Evolutionary conservation across 768 basidiomycete genomes (phyloP), one percentile per base, ranked within the genome.

Genomic region (Clitopilus passeckerianus): DNA sequence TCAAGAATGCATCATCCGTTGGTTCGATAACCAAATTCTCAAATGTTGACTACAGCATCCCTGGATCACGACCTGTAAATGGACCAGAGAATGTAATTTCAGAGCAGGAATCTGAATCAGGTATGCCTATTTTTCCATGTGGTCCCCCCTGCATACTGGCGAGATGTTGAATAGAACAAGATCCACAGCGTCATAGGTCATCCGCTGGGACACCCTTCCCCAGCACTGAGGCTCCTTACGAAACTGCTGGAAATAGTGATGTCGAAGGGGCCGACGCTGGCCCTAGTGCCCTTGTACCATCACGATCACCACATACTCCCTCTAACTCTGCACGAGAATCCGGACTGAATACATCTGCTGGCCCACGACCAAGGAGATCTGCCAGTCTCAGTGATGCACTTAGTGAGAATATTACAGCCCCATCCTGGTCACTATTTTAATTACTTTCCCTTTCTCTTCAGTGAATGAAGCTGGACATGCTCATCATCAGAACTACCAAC

Each of bases 311-410:
- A 18, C 46, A 50, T 50, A 23, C 22, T 1, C 63, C 70, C 15
- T 68, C 54, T 56, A 62, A 1, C 57, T 50, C 58, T 57, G 18
- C 62, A 35, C 27, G 62, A 16, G 65, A 63, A 46, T 61, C 68
- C 54, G 64, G 66, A 1, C 67, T 80, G 24, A 67, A 67, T 43
- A 74, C 75, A 59, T 81, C 82, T 30, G 74, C 76, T 10, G 74
- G 65, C 59, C 76, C 77, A n/a, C 82, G 89, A 35, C 83, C 87
- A 54, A 77, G 90, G 59, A 80, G 90, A 58, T 91, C 89, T n/a
- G 87, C 87, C 15, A 90, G 89, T 69, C 74, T 91, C 54, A 91
- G 88, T 65, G 88, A 91, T 67, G 83, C 85, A 27, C 67, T 79
- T 22, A 70, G 79, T 79, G 64, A 50, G 46, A 23, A 59, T 78